These are phyloP conservation scores for Rhododendron williamsianum DNA, from an alignment of 148 eudicot genomes.

Conservation along the genomic window DNA sequence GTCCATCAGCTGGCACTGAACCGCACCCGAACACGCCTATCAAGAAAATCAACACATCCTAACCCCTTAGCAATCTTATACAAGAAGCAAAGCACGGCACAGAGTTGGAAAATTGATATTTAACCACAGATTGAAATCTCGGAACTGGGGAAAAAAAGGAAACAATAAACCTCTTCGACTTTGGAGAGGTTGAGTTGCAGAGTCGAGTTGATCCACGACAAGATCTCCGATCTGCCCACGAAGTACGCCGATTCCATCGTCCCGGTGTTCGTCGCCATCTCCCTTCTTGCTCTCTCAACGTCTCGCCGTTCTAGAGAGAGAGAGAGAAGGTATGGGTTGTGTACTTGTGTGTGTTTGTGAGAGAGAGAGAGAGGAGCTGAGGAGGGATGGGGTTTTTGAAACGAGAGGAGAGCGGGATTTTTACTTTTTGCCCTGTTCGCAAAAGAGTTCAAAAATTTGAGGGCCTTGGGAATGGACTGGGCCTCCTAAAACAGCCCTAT, in stretches of 20 bases:
- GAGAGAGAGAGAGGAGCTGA: not conserved
- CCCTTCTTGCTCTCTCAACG: not conserved
- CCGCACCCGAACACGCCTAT: slow-evolving; percentile 85
- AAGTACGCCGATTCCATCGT: slow-evolving; percentile 92
- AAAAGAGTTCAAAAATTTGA: not conserved
- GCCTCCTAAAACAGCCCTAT: not conserved
- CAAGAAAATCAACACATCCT: slow-evolving; percentile 8
- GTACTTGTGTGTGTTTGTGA: not conserved
- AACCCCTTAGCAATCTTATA: not conserved
- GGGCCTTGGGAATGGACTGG: not conserved
- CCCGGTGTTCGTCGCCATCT: slow-evolving; percentile 69
- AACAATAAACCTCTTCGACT: slow-evolving; percentile 82
- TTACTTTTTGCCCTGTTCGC: not conserved
- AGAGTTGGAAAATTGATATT: not conserved
- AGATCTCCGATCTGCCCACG: slow-evolving; percentile 87
- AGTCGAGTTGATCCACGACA: slow-evolving; percentile 86
- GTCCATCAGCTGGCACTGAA: slow-evolving; percentile 94
- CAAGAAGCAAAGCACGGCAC: not conserved
- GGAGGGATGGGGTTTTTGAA: not conserved
- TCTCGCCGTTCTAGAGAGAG: not conserved
- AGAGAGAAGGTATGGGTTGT: not conserved
- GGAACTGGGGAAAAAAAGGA: not conserved
- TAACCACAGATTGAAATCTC: not conserved
- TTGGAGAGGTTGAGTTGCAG: slow-evolving; percentile 83
- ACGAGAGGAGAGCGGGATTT: slow-evolving; percentile 7